phyloP scores from a whole-genome alignment of 371 early-diverging fungal species.

The Rhizomucor pusillus region DNA sequence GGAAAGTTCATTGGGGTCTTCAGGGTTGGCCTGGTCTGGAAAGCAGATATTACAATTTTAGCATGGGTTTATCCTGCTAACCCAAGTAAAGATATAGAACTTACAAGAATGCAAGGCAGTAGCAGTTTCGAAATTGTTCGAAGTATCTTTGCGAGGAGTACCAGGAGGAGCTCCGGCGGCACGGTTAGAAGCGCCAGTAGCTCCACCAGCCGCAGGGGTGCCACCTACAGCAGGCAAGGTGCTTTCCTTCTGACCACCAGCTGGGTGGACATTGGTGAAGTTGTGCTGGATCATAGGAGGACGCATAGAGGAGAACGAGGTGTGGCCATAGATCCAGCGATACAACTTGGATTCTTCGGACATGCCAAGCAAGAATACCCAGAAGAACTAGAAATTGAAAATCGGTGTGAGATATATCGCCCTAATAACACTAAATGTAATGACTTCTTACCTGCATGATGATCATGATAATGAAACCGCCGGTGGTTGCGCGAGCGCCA shows the following conservation, averaged over 20 bases:
- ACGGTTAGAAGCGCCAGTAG: neutral
- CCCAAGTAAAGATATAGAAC: neutral
- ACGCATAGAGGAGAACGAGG: conserved; percentile 2
- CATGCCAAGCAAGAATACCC: conserved; percentile 73
- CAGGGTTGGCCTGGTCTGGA: conserved; percentile 75
- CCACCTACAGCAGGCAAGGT: conserved; percentile 10
- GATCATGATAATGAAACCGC: conserved; percentile 61
- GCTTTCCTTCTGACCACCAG: conserved; percentile 9
- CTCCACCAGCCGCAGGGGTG: conserved; percentile 1
- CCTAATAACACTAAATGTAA: no score
- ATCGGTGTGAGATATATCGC: no score
- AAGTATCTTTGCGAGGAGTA: neutral
- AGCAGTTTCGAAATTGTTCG: conserved; percentile 10
- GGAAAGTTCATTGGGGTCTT: conserved; percentile 90
- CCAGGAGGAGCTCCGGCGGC: neutral
- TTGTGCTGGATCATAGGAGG: conserved; percentile 17
- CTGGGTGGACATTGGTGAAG: conserved; percentile 4
- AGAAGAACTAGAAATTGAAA: conserved; percentile 61
- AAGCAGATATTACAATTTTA: neutral
- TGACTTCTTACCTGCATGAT: conserved; percentile 45
- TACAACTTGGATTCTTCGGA: conserved; percentile 62
- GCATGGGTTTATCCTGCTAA: conserved; percentile 4
- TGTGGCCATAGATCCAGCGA: conserved; percentile 37
- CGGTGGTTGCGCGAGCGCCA: conserved; percentile 43
- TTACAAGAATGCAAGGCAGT: conserved; percentile 39